Evolutionary conservation across 495 filamentous ascomycete genomes (phyloP).

Genomic region (Talaromyces borbonicus): DNA sequence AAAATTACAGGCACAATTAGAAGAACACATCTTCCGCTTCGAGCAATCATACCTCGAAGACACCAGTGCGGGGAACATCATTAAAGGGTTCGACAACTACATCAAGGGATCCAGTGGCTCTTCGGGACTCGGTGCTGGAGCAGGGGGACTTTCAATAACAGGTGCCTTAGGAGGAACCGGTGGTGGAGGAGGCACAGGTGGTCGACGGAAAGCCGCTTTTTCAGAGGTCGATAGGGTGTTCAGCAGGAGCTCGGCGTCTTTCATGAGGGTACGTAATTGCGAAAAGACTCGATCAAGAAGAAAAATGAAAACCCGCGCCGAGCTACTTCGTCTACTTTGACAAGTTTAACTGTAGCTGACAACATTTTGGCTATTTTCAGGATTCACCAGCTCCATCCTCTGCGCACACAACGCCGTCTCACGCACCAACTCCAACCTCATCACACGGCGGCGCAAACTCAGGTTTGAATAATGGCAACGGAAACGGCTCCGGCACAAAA

Average conservation of each 20-base stretch:
- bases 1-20: conserved; percentile 43
- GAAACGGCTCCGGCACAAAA: conserved; percentile 3
- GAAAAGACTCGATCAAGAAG: too few species aligned
- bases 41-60: conserved; percentile 88
- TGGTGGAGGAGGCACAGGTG: conserved; percentile 15
- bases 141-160: conserved; percentile 31
- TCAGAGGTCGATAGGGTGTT: conserved; percentile 43
- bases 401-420: conserved; percentile 38
- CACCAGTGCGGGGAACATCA: conserved; percentile 85
- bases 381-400: conserved; percentile 41
- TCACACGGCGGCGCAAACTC: conserved; percentile 25
- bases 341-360: neutral
- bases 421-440: conserved; percentile 40
- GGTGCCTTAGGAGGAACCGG: conserved; percentile 4
- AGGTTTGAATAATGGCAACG: conserved; percentile 17
- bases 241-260: conserved; percentile 40
- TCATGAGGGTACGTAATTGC: conserved; percentile 35
- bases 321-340: neutral
- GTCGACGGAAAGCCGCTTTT: conserved; percentile 34
- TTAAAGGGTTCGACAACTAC: conserved; percentile 94
- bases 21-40: conserved; percentile 75
- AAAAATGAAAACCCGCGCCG: too few species aligned
- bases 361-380: conserved; percentile 14
- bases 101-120: conserved; percentile 64
- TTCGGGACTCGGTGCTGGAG: conserved; percentile 23